Conservation (phyloP, 179 eudicot species). For the Heliamphora pulchella region DNA sequence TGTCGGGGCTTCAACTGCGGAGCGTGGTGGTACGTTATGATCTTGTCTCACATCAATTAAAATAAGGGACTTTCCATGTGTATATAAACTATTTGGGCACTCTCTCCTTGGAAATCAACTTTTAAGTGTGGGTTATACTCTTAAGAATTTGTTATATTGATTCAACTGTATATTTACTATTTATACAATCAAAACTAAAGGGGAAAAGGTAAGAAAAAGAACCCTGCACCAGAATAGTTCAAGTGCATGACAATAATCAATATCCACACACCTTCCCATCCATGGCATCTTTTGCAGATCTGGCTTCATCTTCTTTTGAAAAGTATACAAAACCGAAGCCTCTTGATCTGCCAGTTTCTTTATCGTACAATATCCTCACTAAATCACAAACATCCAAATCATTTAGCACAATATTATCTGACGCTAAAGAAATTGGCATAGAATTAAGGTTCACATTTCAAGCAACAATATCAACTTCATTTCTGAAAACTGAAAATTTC, state of each 20-base stretch:
- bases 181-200: background rate
- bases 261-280: conserved; percentile 56
- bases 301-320: conserved; percentile 53
- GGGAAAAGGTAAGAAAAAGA: background rate
- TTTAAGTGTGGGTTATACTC: too few relatives aligned
- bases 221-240: background rate
- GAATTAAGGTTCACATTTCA: background rate
- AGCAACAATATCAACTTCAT: background rate
- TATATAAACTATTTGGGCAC: too few relatives aligned
- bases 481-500: background rate
- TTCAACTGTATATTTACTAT: background rate
- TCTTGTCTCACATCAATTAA: too few relatives aligned
- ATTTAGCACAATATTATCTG: background rate
- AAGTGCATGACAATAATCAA: background rate
- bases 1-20: too few relatives aligned
- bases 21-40: too few relatives aligned
- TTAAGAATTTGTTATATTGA: too few relatives aligned
- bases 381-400: conserved; percentile 15
- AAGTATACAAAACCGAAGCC: conserved; percentile 86
- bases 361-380: conserved; percentile 83
- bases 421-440: background rate
- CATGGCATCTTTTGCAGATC: conserved; percentile 72
- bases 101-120: too few relatives aligned
- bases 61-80: too few relatives aligned
- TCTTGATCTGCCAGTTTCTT: conserved; percentile 72